Base-by-base conservation (phyloP, 306 rosid species). In the Trifolium pratense region DNA sequence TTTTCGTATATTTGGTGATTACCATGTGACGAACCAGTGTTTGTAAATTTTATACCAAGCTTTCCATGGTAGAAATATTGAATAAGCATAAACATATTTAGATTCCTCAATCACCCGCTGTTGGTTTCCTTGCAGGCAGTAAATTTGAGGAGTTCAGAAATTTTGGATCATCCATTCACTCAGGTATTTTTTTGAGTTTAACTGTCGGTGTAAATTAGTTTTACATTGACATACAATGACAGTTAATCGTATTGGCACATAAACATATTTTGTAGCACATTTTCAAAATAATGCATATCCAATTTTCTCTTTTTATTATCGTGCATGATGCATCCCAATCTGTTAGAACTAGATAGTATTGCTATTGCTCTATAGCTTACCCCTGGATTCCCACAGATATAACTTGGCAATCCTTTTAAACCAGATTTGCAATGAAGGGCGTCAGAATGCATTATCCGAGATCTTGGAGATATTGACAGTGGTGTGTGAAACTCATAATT, bases 361-460 rank as follows among this genome's bases (percentile, higher is more conserved):
- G 46, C 49, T 71, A 70, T 82, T 70, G 29, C 80, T 81, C 31
- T 40, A 49, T 81, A 71, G 79, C 85, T 89, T 85, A 80, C 78
- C 65, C 55, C 75, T 80, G 73, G 74, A 71, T 87, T 88, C 94
- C 81, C 91, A 88, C 88, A 88, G 88, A 91, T 85, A 78, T 81
- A 83, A 78, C 89, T 87, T 93, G 93, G 89, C 93, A 86, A 84
- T 89, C 85, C 89, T 93, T 90, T 84, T 88, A 83, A 89, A 85
- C 76, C 96, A 94, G 92, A 94, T 94, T 77, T 88, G 92, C 84
- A 94, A 91, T 74, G 96, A 91, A 89, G 97, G 96, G 43, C 92
- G 98, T 72, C 95, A 84, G 78, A 83, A 82, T 75, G 98, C 95
- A 1, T 79, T 95, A 70, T 87, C 96, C 16, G 96, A 95, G 81